Percentiles rank a stretch among this genome's conserved stretches.
Evolutionary conservation across 2,329 filamentous ascomycete genomes (phyloP).

Genomic region (Sporothrix pseudoabietina): DNA sequence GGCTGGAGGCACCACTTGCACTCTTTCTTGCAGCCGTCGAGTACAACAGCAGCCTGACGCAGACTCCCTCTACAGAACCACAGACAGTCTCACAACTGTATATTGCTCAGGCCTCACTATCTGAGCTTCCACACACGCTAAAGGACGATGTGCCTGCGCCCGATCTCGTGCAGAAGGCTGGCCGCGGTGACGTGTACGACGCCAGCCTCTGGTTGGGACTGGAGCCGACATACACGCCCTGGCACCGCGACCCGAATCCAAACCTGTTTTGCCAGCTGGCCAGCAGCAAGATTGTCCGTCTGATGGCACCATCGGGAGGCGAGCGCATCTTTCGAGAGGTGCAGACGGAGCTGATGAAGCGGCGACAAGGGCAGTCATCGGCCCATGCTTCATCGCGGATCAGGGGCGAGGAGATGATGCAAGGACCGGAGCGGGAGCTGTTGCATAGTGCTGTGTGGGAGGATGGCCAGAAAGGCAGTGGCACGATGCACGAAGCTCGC

Average conservation of each 20-base stretch:
- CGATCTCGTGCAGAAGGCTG: slow-evolving; percentile 53
- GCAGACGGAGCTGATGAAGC: slow-evolving; percentile 45
- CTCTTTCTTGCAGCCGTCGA: slow-evolving; percentile 63
- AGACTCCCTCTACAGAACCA: not conserved
- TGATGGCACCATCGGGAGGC: slow-evolving; percentile 68
- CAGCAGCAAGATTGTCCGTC: slow-evolving; percentile 70
- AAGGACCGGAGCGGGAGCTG: slow-evolving; percentile 67
- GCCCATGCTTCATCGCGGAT: slow-evolving; percentile 49
- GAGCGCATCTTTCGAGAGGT: slow-evolving; percentile 62
- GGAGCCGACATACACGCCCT: slow-evolving; percentile 83
- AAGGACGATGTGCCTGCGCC: slow-evolving; percentile 70
- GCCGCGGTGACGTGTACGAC: slow-evolving; percentile 79
- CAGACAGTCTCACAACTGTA: slow-evolving; percentile 60
- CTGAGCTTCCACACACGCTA: slow-evolving; percentile 65
- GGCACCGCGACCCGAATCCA: slow-evolving; percentile 91
- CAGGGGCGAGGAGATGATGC: slow-evolving; percentile 89
- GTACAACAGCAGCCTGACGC: slow-evolving; percentile 46
- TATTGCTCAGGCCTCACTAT: slow-evolving; percentile 78
- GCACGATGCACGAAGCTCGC: slow-evolving; percentile 52
- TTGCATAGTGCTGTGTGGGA: slow-evolving; percentile 74
- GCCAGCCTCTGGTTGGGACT: slow-evolving; percentile 87
- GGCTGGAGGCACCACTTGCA: slow-evolving; percentile 62
- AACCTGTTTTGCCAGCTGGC: slow-evolving; percentile 87
- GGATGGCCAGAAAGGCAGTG: slow-evolving; percentile 28
- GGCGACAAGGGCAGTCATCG: slow-evolving; percentile 13